These are phyloP conservation scores for Hyaloscypha variabilis DNA, from an alignment of 495 filamentous ascomycete species.

Conservation along the genomic window DNA sequence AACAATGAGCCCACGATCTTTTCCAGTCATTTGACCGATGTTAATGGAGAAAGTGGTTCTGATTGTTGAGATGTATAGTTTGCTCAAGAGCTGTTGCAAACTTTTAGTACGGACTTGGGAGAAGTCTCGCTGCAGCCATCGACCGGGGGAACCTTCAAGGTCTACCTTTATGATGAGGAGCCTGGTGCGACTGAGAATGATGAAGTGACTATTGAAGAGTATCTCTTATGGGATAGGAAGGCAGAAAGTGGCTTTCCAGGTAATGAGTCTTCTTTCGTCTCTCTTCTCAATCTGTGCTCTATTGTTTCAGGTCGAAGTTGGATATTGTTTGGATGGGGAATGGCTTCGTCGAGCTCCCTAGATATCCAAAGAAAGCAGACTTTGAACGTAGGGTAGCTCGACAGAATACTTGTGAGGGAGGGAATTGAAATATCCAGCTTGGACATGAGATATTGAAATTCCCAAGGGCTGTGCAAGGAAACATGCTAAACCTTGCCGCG, in stretches of 20 bases:
- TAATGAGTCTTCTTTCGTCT: conserved; percentile 38
- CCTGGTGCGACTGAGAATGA: conserved; percentile 24
- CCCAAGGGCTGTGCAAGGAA: too few species aligned
- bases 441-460: too few species aligned
- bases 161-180: conserved; percentile 57
- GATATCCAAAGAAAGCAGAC: too few species aligned
- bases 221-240: conserved; percentile 87
- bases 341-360: too few species aligned
- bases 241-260: conserved; percentile 87
- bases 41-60: background rate
- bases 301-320: too few species aligned
- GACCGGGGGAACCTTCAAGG: conserved; percentile 82
- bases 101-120: conserved; percentile 82
- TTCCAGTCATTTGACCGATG: background rate
- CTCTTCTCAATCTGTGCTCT: too few species aligned
- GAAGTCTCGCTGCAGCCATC: conserved; percentile 88
- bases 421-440: too few species aligned
- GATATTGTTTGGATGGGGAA: too few species aligned
- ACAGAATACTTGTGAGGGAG: too few species aligned
- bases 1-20: background rate
- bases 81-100: conserved; percentile 97
- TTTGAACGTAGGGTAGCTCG: too few species aligned
- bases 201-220: conserved; percentile 40
- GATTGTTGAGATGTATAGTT: conserved; percentile 30
- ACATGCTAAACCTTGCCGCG: background rate